Conservation (phyloP, 2,329 filamentous ascomycete species). For the Aspergillus sp. region DNA sequence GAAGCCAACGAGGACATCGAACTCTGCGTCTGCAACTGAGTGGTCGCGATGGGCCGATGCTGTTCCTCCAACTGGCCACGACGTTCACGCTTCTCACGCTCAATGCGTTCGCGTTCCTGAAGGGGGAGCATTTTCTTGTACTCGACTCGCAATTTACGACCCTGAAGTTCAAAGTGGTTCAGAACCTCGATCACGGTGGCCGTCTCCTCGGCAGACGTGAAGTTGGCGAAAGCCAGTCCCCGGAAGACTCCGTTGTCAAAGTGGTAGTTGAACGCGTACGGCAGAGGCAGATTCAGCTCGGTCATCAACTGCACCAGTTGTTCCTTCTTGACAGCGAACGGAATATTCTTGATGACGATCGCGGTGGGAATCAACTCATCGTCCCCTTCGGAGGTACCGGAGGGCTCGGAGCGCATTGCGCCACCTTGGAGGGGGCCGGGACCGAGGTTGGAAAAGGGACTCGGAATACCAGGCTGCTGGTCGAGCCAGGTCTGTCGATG, state of each 20-base stretch:
- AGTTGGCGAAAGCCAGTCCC: slow-evolving; percentile 95
- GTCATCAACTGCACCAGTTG: slow-evolving; percentile 91
- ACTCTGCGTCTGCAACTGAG: slow-evolving; percentile 75
- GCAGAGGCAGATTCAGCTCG: slow-evolving; percentile 86
- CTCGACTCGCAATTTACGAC: slow-evolving; percentile 90
- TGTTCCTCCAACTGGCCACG: slow-evolving; percentile 96
- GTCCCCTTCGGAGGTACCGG: slow-evolving; percentile 42
- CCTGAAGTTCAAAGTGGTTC: slow-evolving; percentile 94
- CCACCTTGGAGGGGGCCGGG: slow-evolving; percentile 41
- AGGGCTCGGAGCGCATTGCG: slow-evolving; percentile 42
- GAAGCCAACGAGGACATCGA: slow-evolving; percentile 79
- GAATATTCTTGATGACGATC: slow-evolving; percentile 99
- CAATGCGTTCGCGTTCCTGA: slow-evolving; percentile 90
- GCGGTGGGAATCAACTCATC: slow-evolving; percentile 97
- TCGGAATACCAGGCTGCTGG: slow-evolving; percentile 50
- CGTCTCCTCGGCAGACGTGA: slow-evolving; percentile 92
- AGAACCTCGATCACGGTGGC: slow-evolving; percentile 87
- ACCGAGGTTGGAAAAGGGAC: slow-evolving; percentile 47
- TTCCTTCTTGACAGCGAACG: slow-evolving; percentile 97
- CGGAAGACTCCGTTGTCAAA: slow-evolving; percentile 98
- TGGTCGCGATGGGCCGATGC: slow-evolving; percentile 68
- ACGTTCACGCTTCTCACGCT: slow-evolving; percentile 93
- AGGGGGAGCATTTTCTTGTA: slow-evolving; percentile 99
- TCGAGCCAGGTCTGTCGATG: slow-evolving; percentile 62
- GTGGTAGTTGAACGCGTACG: slow-evolving; percentile 99